Conservation (phyloP, 228 moss, liverwort and hornwort species). For the Sphagnum magellanicum region DNA sequence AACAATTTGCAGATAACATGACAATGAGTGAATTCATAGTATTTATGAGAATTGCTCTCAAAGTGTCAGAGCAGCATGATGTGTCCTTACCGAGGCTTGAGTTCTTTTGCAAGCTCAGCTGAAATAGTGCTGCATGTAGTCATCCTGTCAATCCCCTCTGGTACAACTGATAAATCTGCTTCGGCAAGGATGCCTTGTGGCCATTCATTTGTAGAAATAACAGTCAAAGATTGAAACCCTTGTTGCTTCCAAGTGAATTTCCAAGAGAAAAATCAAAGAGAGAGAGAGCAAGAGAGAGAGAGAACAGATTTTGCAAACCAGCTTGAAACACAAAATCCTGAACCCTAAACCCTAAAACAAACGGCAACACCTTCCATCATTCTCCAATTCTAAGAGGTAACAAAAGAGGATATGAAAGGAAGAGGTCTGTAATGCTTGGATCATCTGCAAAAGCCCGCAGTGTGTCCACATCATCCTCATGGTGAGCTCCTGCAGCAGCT, state of each 20-base stretch:
- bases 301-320: not conserved
- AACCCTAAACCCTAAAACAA: not conserved
- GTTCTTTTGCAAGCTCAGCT: slow-evolving; percentile 75
- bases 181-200: slow-evolving; percentile 59
- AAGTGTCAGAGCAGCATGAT: not conserved
- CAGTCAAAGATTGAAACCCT: slow-evolving; percentile 34
- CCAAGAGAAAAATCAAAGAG: not conserved
- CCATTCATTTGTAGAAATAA: slow-evolving; percentile 83
- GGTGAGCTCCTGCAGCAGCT: slow-evolving; percentile 80
- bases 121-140: slow-evolving; percentile 50
- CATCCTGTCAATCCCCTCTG: slow-evolving; percentile 25
- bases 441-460: slow-evolving; percentile 92
- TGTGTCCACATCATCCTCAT: slow-evolving; percentile 96
- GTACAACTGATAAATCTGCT: slow-evolving; percentile 30
- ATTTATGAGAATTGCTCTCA: no score
- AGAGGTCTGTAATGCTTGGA: slow-evolving; percentile 74
- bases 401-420: slow-evolving; percentile 81
- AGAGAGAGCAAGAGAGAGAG: not conserved
- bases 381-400: not conserved
- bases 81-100: slow-evolving; percentile 81
- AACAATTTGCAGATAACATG: no score
- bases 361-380: not conserved
- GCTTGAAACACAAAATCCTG: not conserved
- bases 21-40: no score
- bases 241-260: not conserved